Percentiles rank a stretch among this genome's conserved stretches.
Evolutionary conservation across 192 early-diverging fungal species (phyloP).

Genomic region (Obelidium mucronatum): DNA sequence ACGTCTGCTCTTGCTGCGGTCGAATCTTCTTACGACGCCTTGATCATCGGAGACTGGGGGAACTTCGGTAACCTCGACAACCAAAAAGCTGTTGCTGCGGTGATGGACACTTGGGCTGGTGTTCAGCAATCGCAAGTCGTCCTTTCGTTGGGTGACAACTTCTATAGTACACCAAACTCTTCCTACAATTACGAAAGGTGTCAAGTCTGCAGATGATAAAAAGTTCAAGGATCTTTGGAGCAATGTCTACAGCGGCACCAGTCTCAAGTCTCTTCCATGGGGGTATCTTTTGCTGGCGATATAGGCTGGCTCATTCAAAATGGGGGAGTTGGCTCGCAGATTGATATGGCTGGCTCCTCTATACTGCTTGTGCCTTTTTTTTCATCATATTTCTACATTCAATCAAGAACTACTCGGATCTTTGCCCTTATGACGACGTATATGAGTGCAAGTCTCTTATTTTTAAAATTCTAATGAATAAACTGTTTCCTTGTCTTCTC

Average conservation of each 20-base stretch:
- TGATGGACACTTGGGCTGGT: conserved; percentile 27
- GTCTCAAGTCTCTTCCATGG: conserved; percentile 25
- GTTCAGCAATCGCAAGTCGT: conserved; percentile 8
- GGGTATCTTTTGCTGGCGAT: no score
- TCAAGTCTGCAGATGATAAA: not conserved
- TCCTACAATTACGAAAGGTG: conserved; percentile 25
- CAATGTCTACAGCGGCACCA: not conserved
- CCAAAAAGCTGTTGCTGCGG: conserved; percentile 9
- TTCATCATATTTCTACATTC: no score
- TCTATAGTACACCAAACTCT: not conserved
- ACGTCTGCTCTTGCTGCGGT: no score
- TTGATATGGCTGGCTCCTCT: no score
- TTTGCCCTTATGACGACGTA: no score
- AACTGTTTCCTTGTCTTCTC: no score
- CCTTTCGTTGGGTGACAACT: conserved; percentile 31
- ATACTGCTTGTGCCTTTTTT: no score
- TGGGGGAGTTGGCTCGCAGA: no score
- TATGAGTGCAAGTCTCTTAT: no score
- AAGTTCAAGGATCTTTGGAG: conserved; percentile 16
- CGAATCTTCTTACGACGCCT: not conserved
- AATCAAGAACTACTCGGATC: no score
- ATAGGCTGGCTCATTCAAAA: no score
- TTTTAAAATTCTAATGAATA: no score
- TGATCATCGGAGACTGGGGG: conserved; percentile 34
- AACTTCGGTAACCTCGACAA: conserved; percentile 14